These are phyloP conservation scores for Phialophora tarda DNA, from an alignment of 2,329 filamentous ascomycete genomes.

Conservation along the genomic window DNA sequence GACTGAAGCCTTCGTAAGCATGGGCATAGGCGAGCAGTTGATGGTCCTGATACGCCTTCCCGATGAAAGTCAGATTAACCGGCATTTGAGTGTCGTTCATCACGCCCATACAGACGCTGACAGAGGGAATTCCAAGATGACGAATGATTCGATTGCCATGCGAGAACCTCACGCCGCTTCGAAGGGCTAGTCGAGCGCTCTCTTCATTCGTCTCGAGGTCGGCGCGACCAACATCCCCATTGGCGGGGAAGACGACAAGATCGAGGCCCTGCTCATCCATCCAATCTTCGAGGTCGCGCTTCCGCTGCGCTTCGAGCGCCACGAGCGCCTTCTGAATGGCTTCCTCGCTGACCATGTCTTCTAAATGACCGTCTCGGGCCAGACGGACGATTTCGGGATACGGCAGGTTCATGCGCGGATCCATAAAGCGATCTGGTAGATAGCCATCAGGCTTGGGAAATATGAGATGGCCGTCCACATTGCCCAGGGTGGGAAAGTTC, in stretches of 20 bases:
- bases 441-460: no score
- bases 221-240: conserved; percentile 56
- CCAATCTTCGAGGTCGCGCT: conserved; percentile 52
- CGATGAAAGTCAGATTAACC: conserved; percentile 40
- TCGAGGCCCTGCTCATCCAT: conserved; percentile 50
- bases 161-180: conserved; percentile 58
- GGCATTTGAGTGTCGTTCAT: conserved; percentile 41
- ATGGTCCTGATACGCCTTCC: conserved; percentile 40
- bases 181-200: conserved; percentile 46
- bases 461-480: no score
- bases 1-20: conserved; percentile 37
- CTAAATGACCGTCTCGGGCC: conserved; percentile 18
- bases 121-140: conserved; percentile 41
- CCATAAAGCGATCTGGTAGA: no score
- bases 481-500: no score
- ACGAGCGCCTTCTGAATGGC: conserved; percentile 4
- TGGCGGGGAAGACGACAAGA: conserved; percentile 54
- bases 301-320: conserved; percentile 26
- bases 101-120: conserved; percentile 42
- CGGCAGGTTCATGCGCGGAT: no score
- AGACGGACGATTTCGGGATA: no score
- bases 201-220: conserved; percentile 50
- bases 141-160: conserved; percentile 53
- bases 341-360: conserved; percentile 11
- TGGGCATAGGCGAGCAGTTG: conserved; percentile 38